Base-by-base conservation (phyloP, 2,329 filamentous ascomycete genomes). In the Stachybotrys echinatus region DNA sequence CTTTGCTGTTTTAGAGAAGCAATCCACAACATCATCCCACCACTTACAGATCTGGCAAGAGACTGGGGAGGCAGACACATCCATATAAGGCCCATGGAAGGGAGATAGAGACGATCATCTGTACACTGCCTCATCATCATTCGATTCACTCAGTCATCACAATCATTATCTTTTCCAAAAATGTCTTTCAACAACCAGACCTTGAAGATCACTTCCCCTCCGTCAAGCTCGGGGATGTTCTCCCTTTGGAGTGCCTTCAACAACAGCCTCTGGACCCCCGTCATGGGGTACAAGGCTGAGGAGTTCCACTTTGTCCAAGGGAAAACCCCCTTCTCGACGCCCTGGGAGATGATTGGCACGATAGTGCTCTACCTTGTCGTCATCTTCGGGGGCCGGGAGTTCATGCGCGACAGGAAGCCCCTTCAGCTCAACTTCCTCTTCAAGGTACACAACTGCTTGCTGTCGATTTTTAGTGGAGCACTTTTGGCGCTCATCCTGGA, bases 391-490 rank as follows among this genome's bases (percentile, higher is more conserved):
- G 90, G 90, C 48, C 80, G 89, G 54, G 87, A 92, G 71, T 65
- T 90, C 57, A 95, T 95, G 89, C 86, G 86, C 69, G 83, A 84
- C 60, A 79, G 87, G 51, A 75, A 83, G 61, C 76, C 90, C 6
- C 81, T 91, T 72, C 87, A 90, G 76, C 78, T 95, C 59, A 90
- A 86, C 18, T 74, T 78, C 12, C 73, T 90, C 49, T 95, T 95
- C 77, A 87, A 92, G 75, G 77, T 94, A 61, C 90, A 95, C 80
- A 95, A 95, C 77, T 85, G 95, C 61, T 81, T 89, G 72, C 75
- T 95, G 61, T 94, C 90, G 23, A 73, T 79, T 48, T 86, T 94
- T 71, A 91, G 87, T 67, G 85, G 73, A 44, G 74, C 80, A 38
- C 76, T 95, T 45, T 71, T 95, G 61, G 82, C 75, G 37, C 80